Conservation (phyloP, 345 rosid species). For the Aegle marmelos region DNA sequence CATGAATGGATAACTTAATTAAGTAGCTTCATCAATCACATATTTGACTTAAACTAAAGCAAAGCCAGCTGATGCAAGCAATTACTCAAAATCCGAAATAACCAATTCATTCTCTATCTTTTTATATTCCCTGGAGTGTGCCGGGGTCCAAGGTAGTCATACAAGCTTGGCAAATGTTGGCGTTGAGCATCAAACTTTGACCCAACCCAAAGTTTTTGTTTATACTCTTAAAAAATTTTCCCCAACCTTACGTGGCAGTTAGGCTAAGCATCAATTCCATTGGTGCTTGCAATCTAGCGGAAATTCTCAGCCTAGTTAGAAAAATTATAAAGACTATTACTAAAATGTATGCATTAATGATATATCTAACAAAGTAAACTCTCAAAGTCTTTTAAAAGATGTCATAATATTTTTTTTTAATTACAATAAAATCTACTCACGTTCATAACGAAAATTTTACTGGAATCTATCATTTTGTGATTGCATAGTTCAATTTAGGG, state of each 20-base stretch:
- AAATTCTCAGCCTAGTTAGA: neutral
- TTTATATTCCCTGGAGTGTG: neutral
- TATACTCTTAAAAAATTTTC: neutral
- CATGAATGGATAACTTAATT: neutral
- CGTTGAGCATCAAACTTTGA: neutral
- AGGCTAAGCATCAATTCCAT: conserved; percentile 4
- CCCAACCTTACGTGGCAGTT: conserved; percentile 17
- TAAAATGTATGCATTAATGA: too few species aligned
- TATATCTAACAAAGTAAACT: too few species aligned
- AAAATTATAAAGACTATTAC: neutral
- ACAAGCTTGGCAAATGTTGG: neutral
- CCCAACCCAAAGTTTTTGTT: neutral
- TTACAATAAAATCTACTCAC: too few species aligned
- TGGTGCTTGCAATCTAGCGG: neutral
- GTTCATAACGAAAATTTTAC: too few species aligned
- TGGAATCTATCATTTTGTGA: too few species aligned
- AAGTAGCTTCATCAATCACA: neutral
- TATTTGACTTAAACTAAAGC: neutral
- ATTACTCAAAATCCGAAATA: neutral
- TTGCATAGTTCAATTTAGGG: too few species aligned
- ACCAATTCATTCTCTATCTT: too few species aligned
- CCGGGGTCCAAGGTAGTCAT: neutral
- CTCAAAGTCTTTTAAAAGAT: too few species aligned
- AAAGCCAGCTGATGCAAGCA: neutral
- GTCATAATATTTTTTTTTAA: too few species aligned